These are phyloP conservation scores for Eudorina sp. DNA, from an alignment of 139 green algal species.

Conservation along the genomic window DNA sequence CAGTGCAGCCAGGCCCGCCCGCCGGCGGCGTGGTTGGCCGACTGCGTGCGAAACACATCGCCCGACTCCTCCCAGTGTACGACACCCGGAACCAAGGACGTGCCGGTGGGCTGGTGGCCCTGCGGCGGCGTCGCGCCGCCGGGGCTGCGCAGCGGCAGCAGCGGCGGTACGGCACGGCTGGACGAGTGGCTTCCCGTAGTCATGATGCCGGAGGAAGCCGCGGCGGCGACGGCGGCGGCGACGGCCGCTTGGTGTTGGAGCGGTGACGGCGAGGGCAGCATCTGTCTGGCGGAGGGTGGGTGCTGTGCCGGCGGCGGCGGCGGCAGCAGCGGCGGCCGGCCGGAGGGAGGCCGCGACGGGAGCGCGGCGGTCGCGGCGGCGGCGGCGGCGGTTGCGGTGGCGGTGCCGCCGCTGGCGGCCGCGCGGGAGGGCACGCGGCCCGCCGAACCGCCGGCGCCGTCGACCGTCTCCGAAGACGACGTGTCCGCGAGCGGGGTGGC, in stretches of 20 bases:
- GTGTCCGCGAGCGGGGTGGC: background rate
- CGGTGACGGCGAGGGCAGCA: background rate
- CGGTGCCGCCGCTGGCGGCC: too few species aligned
- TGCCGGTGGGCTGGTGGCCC: background rate
- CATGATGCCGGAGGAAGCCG: background rate
- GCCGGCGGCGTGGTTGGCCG: background rate
- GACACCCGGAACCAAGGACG: background rate
- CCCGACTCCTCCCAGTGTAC: background rate
- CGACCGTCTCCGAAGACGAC: background rate
- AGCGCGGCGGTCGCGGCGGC: too few species aligned
- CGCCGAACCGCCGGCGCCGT: background rate
- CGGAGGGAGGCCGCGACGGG: background rate
- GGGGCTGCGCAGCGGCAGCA: background rate
- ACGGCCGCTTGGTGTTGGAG: background rate
- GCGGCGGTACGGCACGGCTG: background rate
- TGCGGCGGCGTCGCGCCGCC: background rate
- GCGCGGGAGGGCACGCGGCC: too few species aligned
- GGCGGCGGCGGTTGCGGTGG: too few species aligned
- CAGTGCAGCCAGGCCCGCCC: conserved; percentile 31
- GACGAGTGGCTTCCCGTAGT: background rate
- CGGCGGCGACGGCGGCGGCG: background rate
- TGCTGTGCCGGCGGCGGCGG: background rate
- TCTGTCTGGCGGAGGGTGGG: background rate
- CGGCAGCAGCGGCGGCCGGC: too few species aligned
- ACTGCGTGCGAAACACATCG: conserved; percentile 10